These are phyloP conservation scores for Eucommia ulmoides DNA, from an alignment of 257 asterid genomes.

Conservation along the genomic window DNA sequence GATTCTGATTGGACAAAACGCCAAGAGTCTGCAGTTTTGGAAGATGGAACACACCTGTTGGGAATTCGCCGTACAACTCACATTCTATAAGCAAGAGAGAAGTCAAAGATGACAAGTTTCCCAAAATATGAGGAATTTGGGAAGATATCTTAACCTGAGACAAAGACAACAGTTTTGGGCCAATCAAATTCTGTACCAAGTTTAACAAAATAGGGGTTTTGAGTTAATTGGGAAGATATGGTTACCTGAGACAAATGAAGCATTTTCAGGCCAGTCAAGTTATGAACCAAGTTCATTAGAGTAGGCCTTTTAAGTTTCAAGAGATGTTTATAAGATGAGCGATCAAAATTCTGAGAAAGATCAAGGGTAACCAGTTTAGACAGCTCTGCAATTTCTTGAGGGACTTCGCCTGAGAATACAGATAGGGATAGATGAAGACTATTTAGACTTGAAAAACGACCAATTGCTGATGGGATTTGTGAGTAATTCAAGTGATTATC, in stretches of 20 bases:
- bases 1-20: not conserved
- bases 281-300: not conserved
- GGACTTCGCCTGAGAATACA: not conserved
- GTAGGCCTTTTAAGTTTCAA: not conserved
- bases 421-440: not conserved
- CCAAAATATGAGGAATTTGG: not conserved
- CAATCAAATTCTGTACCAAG: not conserved
- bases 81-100: not conserved
- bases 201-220: not conserved
- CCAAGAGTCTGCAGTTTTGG: not conserved
- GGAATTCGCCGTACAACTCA: not conserved
- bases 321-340: too few species aligned
- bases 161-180: not conserved
- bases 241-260: not conserved
- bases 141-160: not conserved
- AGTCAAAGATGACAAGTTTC: not conserved
- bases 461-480: not conserved
- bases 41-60: not conserved
- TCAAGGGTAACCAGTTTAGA: not conserved
- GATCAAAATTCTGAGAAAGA: too few species aligned
- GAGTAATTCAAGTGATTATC: constrained; percentile 1
- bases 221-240: not conserved
- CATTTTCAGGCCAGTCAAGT: not conserved
- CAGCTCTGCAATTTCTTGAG: not conserved
- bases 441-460: not conserved